phyloP scores from a whole-genome alignment of 2,329 filamentous ascomycete species.

The Venturia oleaginea region DNA sequence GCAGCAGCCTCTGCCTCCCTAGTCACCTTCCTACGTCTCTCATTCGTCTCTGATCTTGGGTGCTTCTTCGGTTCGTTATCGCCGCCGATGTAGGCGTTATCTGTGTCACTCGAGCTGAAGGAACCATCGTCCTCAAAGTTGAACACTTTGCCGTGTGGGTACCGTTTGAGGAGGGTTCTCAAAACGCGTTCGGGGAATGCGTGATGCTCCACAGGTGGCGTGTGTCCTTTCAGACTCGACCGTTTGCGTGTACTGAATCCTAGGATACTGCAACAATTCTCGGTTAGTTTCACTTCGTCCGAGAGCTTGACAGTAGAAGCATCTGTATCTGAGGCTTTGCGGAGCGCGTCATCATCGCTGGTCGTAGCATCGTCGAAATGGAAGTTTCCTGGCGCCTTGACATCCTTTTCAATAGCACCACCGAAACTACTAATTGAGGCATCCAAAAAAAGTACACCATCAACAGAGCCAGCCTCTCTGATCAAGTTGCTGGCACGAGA shows the following conservation, averaged over 20 bases:
- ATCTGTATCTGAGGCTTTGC: neutral
- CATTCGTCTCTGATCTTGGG: neutral
- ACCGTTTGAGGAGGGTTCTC: constrained; percentile 17
- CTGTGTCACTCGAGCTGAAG: constrained; percentile 16
- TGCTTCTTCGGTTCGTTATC: neutral
- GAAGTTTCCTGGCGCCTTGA: neutral
- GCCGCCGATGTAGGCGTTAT: constrained; percentile 1
- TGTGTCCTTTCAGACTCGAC: constrained; percentile 10
- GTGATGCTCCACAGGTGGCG: neutral
- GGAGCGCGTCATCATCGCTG: neutral
- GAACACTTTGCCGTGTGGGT: constrained; percentile 21
- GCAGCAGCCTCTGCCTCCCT: constrained; percentile 6
- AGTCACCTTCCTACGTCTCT: neutral
- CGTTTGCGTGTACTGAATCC: constrained; percentile 15
- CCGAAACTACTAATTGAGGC: constrained; percentile 6
- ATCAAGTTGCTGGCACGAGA: constrained; percentile 7
- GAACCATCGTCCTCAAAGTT: constrained; percentile 19
- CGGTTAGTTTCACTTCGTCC: neutral
- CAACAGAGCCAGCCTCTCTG: constrained; percentile 7
- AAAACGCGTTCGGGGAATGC: constrained; percentile 14
- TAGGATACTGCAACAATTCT: constrained; percentile 12
- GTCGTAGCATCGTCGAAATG: neutral
- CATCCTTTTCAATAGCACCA: neutral
- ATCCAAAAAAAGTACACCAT: constrained; percentile 8
- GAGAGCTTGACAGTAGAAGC: neutral